A percentile compares a stretch with the other conserved stretches of the same genome.
Conservation (phyloP, 1,139 yeast genomes). For the Saccharomyces hybrid region DNA sequence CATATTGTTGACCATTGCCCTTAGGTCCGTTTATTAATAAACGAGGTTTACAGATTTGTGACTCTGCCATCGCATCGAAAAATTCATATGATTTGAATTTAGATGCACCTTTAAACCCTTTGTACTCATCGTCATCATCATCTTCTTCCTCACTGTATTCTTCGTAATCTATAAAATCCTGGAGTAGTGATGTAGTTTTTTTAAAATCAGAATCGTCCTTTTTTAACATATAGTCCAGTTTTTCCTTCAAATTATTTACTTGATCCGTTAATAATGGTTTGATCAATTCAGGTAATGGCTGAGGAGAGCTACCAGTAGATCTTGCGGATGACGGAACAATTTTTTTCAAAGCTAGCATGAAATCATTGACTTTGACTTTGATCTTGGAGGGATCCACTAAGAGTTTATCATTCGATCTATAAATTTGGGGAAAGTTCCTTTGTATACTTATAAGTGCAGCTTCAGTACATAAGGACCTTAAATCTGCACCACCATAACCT, state of each 20-base stretch:
- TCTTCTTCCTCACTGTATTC: slow-evolving; percentile 24
- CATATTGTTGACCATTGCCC: slow-evolving; percentile 88
- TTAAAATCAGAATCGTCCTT: slow-evolving; percentile 24
- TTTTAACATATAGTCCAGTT: slow-evolving; percentile 49
- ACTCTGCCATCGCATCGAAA: slow-evolving; percentile 38
- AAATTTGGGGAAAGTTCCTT: slow-evolving; percentile 89
- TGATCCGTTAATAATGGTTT: slow-evolving; percentile 52
- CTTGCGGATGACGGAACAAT: slow-evolving; percentile 91
- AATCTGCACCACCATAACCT: slow-evolving; percentile 98
- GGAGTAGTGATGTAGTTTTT: slow-evolving; percentile 29
- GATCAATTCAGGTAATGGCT: slow-evolving; percentile 72
- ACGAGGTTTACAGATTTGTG: slow-evolving; percentile 79
- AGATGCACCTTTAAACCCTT: slow-evolving; percentile 60
- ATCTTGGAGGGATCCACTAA: slow-evolving; percentile 65
- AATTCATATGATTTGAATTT: slow-evolving; percentile 35
- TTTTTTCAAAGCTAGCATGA: slow-evolving; percentile 77
- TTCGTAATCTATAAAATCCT: slow-evolving; percentile 30
- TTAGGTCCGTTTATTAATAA: slow-evolving; percentile 61
- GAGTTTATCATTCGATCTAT: slow-evolving; percentile 66
- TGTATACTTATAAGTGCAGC: slow-evolving; percentile 91
- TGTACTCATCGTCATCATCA: slow-evolving; percentile 43
- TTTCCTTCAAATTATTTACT: slow-evolving; percentile 41
- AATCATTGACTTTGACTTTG: slow-evolving; percentile 76
- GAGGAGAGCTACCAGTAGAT: slow-evolving; percentile 64
- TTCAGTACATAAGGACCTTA: slow-evolving; percentile 90